These are phyloP conservation scores for Neurospora tetraspora DNA, from an alignment of 495 filamentous ascomycete species.

Conservation along the genomic window DNA sequence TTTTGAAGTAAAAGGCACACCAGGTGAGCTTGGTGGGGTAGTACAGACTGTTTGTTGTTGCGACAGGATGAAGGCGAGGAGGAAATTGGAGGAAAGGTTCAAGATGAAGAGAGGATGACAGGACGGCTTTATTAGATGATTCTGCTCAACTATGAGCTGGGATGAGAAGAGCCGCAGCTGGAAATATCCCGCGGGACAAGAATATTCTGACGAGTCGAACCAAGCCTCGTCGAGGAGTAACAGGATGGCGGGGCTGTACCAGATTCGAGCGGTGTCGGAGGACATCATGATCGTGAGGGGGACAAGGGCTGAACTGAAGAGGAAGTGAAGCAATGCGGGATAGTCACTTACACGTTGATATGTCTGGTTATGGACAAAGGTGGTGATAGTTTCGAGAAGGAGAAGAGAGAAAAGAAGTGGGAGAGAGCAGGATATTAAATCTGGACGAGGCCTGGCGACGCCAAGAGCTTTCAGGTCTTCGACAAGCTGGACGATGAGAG, in stretches of 20 bases:
- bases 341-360: conserved; percentile 1
- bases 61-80: background rate
- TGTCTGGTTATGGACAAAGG: conserved; percentile 2
- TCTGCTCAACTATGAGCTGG: conserved; percentile 16
- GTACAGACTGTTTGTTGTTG: conserved; percentile 1
- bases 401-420: background rate
- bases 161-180: background rate
- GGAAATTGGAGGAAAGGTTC: background rate
- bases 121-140: conserved; percentile 2
- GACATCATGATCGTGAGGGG: background rate
- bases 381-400: background rate
- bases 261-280: background rate
- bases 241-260: background rate
- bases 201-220: background rate
- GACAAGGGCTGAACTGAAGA: background rate
- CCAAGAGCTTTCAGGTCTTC: conserved; percentile 13
- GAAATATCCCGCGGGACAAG: conserved; percentile 16
- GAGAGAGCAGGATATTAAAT: background rate
- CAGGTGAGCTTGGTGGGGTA: background rate
- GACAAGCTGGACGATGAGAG: conserved; percentile 9
- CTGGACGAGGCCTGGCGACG: conserved; percentile 1
- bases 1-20: background rate
- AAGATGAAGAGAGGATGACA: background rate
- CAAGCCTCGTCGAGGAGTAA: background rate
- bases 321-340: background rate